phyloP scores from a whole-genome alignment of 2,329 filamentous ascomycete genomes.

The Aspergillus proliferans region DNA sequence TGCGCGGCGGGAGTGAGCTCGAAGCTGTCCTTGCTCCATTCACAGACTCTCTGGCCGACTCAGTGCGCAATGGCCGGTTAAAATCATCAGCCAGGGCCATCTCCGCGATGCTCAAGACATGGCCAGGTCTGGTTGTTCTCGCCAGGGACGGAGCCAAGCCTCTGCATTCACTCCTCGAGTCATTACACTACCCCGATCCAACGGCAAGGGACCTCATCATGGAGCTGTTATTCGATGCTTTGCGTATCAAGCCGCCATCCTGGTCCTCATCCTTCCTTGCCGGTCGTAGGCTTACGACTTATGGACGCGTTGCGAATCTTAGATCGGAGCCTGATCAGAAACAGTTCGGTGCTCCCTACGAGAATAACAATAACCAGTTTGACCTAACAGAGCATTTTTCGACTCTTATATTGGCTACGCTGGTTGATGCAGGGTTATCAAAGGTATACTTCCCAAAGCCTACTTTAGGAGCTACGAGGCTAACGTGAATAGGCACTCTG shows the following conservation, averaged over 20 bases:
- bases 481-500: conserved; percentile 38
- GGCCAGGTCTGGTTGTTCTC: conserved; percentile 83
- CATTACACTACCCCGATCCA: conserved; percentile 53
- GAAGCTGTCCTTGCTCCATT: conserved; percentile 88
- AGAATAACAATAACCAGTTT: conserved; percentile 57
- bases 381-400: conserved; percentile 94
- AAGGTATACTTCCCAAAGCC: conserved; percentile 24
- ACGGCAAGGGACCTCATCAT: conserved; percentile 68
- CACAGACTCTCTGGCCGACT: conserved; percentile 65
- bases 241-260: conserved; percentile 86
- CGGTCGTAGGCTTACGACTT: conserved; percentile 85
- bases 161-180: conserved; percentile 70
- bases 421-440: conserved; percentile 74
- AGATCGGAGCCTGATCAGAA: conserved; percentile 55
- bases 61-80: conserved; percentile 57
- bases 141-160: conserved; percentile 84
- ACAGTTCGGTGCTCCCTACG: conserved; percentile 51
- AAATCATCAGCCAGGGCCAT: conserved; percentile 92
- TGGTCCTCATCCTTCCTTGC: conserved; percentile 97
- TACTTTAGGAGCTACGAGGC: conserved; percentile 2
- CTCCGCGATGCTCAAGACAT: conserved; percentile 81
- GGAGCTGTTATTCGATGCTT: conserved; percentile 74
- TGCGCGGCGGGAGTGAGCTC: conserved; percentile 83
- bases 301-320: conserved; percentile 85
- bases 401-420: conserved; percentile 74